Evolutionary conservation across 805 yeast genomes (phyloP).

Genomic region (Saccharomycodes ludwigii): DNA sequence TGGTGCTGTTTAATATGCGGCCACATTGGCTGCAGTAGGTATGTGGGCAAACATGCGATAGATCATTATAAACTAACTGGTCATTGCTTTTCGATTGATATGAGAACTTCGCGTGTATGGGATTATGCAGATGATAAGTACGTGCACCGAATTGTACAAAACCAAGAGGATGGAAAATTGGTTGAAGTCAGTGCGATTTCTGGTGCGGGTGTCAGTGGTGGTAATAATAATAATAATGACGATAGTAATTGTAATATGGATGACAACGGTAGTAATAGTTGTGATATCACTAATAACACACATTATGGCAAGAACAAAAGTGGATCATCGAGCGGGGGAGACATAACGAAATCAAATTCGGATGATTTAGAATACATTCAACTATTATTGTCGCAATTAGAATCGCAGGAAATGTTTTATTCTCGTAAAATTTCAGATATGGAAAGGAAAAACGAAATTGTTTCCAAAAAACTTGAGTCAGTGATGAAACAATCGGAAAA

Average conservation of each 20-base stretch:
- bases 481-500: slow-evolving; percentile 13
- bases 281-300: background rate
- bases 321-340: slow-evolving; percentile 13
- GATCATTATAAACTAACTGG: slow-evolving; percentile 66
- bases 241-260: slow-evolving; percentile 2
- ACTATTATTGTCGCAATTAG: slow-evolving; percentile 64
- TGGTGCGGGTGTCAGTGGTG: slow-evolving; percentile 6
- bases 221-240: slow-evolving; percentile 8
- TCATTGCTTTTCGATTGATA: slow-evolving; percentile 88
- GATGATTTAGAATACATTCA: slow-evolving; percentile 72
- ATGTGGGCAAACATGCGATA: slow-evolving; percentile 75
- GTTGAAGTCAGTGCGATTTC: slow-evolving; percentile 50
- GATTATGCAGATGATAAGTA: slow-evolving; percentile 86
- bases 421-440: slow-evolving; percentile 37
- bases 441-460: slow-evolving; percentile 12
- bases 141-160: slow-evolving; percentile 76
- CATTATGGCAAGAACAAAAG: slow-evolving; percentile 1
- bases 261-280: too few relatives aligned
- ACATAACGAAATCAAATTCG: slow-evolving; percentile 30
- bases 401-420: slow-evolving; percentile 75
- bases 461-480: slow-evolving; percentile 10
- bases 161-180: slow-evolving; percentile 78
- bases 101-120: slow-evolving; percentile 80
- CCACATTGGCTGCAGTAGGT: slow-evolving; percentile 83
- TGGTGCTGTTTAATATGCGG: slow-evolving; percentile 93